phyloP scores from a whole-genome alignment of 2,329 filamentous ascomycete genomes.

The Paraconiothyrium sp. region DNA sequence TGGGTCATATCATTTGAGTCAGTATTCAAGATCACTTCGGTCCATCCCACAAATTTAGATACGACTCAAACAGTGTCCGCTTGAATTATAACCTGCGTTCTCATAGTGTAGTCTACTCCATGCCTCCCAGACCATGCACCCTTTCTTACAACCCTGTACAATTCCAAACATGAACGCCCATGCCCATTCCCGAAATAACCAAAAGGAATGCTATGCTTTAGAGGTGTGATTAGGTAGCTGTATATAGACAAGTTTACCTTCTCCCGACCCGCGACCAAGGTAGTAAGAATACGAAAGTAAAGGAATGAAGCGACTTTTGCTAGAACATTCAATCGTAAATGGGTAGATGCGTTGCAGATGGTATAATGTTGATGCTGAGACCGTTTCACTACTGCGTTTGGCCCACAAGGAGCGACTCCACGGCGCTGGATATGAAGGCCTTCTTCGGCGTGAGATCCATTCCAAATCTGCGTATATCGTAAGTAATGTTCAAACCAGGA shows the following conservation, averaged over 20 bases:
- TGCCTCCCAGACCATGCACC: slow-evolving; percentile 7
- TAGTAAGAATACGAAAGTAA: slow-evolving; percentile 8
- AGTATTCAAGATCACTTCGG: neutral
- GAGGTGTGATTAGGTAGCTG: slow-evolving; percentile 22
- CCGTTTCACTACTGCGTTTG: slow-evolving; percentile 11
- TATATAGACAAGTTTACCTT: slow-evolving; percentile 21
- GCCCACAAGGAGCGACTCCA: slow-evolving; percentile 36
- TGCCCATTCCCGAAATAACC: slow-evolving; percentile 11
- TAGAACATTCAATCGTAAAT: slow-evolving; percentile 30
- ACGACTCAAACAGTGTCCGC: slow-evolving; percentile 10
- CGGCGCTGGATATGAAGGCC: slow-evolving; percentile 75
- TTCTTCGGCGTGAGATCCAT: slow-evolving; percentile 86
- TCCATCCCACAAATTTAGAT: neutral
- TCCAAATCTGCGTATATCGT: slow-evolving; percentile 68
- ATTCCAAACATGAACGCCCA: slow-evolving; percentile 6
- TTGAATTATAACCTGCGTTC: slow-evolving; percentile 13
- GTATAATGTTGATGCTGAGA: neutral
- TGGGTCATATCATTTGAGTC: neutral
- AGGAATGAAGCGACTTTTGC: slow-evolving; percentile 15
- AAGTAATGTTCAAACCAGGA: slow-evolving; percentile 21
- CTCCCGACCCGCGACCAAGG: slow-evolving; percentile 17
- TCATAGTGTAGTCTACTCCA: slow-evolving; percentile 5
- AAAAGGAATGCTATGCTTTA: slow-evolving; percentile 26
- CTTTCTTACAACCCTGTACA: slow-evolving; percentile 5
- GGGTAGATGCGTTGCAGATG: neutral